These are phyloP conservation scores for Penicillium cinerascens DNA, from an alignment of 495 filamentous ascomycete species.

Conservation along the genomic window DNA sequence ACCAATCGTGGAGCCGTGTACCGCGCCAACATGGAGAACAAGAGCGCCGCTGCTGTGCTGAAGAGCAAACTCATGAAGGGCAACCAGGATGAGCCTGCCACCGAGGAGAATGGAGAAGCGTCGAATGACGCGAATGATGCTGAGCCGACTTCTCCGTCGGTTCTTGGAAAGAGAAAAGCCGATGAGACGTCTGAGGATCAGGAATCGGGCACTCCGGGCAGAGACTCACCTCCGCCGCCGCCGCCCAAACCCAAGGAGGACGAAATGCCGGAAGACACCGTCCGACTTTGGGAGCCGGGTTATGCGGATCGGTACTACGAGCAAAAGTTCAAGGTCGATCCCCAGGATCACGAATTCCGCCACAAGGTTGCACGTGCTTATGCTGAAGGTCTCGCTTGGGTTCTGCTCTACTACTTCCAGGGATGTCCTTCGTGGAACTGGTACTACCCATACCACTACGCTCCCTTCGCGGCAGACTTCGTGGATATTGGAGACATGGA, in stretches of 20 bases:
- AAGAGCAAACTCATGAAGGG: constrained; percentile 72
- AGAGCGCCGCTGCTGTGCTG: constrained; percentile 85
- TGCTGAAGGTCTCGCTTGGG: constrained; percentile 96
- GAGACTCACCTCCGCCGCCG: constrained; percentile 43
- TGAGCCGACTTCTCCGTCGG: constrained; percentile 38
- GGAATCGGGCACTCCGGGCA: constrained; percentile 54
- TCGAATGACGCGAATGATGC: constrained; percentile 22
- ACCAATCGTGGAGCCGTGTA: constrained; percentile 72
- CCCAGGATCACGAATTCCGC: constrained; percentile 78
- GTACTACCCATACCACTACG: constrained; percentile 99
- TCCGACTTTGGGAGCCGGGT: constrained; percentile 90
- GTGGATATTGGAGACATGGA: constrained; percentile 74
- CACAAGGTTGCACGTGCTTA: constrained; percentile 90
- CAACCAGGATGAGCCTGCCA: constrained; percentile 17
- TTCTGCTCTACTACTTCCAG: constrained; percentile 96
- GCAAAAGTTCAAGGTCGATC: constrained; percentile 89
- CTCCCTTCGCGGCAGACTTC: constrained; percentile 95
- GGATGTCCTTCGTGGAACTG: constrained; percentile 97
- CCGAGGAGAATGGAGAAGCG: constrained; percentile 14
- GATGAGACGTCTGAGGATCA: constrained; percentile 57
- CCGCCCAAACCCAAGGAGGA: constrained; percentile 47
- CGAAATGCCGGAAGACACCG: constrained; percentile 69
- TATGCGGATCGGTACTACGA: constrained; percentile 96
- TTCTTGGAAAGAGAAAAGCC: constrained; percentile 59
- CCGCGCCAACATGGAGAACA: constrained; percentile 82